A percentile compares a stretch with the other conserved stretches of the same genome.
Conservation (phyloP, 495 filamentous ascomycete genomes). For the Tuber calosporum region DNA sequence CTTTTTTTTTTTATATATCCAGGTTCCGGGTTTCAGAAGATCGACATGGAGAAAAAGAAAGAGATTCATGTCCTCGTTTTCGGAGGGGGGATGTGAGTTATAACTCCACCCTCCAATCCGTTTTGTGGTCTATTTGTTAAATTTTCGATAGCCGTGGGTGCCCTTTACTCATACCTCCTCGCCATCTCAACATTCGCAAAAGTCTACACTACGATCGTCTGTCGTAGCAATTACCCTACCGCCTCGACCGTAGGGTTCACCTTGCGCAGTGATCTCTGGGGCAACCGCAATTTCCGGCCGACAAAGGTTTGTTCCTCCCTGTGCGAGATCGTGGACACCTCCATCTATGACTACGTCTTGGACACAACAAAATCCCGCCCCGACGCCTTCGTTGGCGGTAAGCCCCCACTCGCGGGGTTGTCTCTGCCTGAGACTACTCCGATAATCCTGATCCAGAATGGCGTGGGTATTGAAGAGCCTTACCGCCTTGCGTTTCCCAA, state of each 20-base stretch:
- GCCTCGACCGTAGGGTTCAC: constrained; percentile 28
- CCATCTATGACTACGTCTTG: constrained; percentile 54
- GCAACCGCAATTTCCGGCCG: constrained; percentile 22
- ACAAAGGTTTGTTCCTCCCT: constrained; percentile 15
- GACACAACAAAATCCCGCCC: constrained; percentile 55
- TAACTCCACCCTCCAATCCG: not conserved
- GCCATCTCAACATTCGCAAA: constrained; percentile 14
- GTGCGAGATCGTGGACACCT: constrained; percentile 6
- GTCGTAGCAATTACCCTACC: constrained; percentile 23
- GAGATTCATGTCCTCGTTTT: constrained; percentile 19
- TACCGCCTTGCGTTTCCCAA: constrained; percentile 48
- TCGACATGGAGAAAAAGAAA: constrained; percentile 6
- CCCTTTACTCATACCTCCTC: constrained; percentile 33
- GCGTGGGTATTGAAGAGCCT: constrained; percentile 57
- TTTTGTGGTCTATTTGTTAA: not conserved
- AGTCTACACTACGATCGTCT: constrained; percentile 26
- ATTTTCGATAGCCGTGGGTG: constrained; percentile 27
- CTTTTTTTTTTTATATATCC: not conserved
- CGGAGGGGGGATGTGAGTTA: constrained; percentile 23
- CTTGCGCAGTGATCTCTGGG: constrained; percentile 13
- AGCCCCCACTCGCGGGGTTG: constrained; percentile 48
- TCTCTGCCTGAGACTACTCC: constrained; percentile 48
- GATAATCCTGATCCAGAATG: constrained; percentile 58
- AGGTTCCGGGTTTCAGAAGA: not conserved
- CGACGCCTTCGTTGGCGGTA: constrained; percentile 44